Evolutionary conservation across 305 asterid species (phyloP), one percentile per base, ranked within the genome.

Genomic region (Solanum chacoense): DNA sequence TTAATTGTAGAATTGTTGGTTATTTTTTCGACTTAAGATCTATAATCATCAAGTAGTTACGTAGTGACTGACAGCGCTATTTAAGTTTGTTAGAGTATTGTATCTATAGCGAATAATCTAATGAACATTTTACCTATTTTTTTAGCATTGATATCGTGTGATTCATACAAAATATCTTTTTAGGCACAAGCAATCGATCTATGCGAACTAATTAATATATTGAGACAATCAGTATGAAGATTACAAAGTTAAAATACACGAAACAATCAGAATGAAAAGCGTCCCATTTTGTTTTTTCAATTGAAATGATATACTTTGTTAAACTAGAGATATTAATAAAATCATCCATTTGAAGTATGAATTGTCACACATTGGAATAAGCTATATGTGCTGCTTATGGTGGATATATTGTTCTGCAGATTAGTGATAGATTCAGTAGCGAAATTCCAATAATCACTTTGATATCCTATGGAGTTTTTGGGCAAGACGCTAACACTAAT

Each of bases 401-500:
- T 81, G 72, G 72, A 77, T 50, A 32, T 65, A n/a, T 74, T 87
- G 16, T 24, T 75, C 72, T 75, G 89, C 87, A 88, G 90, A 88
- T 88, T 67, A 28, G 67, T 88, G 32, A 45, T 67, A 88, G 88
- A 81, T 71, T 83, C 35, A 84, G 73, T 78, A 83, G 85, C 65
- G 31, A 37, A 10, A 71, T 83, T 88, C 90, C 85, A 80, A 80
- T 88, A 71, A 71, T 88, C 59, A 83, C 90, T 80, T 88, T 73
- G 22, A 35, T 38, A 69, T 69, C 88, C 76, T 34, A 20, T 38
- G 85, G 90, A 88, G 10, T 88, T 31, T 34, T 83, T 31, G 90
- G 90, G 67, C 85, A 63, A 88, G 85, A 88, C 18, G 85, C 88
- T 80, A 37, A 40, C 42, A 88, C 88, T 22, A 45, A 73, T 36